phyloP scores from a whole-genome alignment of 495 filamentous ascomycete genomes.

The Aspergillus nanangensis region DNA sequence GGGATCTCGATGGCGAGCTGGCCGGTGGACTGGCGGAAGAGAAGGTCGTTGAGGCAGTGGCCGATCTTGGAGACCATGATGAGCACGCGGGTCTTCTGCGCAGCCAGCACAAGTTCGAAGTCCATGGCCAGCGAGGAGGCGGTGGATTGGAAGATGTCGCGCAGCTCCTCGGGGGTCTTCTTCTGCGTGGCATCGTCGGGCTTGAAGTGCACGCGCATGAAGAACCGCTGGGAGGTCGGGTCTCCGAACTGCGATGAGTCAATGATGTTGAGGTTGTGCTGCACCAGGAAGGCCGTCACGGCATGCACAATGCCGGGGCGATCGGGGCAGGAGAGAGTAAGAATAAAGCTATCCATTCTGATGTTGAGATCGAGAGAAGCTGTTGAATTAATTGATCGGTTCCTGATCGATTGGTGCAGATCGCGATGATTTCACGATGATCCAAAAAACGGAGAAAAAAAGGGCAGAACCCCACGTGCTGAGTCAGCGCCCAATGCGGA shows the following conservation, averaged over 20 bases:
- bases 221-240: constrained; percentile 60
- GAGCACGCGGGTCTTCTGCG: constrained; percentile 62
- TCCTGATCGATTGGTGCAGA: neutral
- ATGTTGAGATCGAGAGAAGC: constrained; percentile 29
- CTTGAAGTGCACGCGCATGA: constrained; percentile 70
- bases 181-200: constrained; percentile 35
- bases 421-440: neutral
- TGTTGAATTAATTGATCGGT: constrained; percentile 9
- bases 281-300: constrained; percentile 65
- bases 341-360: constrained; percentile 56
- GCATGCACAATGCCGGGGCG: constrained; percentile 72
- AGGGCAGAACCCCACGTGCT: constrained; percentile 1
- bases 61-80: constrained; percentile 83
- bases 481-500: constrained; percentile 6
- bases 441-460: neutral
- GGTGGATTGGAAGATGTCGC: constrained; percentile 45
- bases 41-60: constrained; percentile 75
- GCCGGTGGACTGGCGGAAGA: constrained; percentile 60
- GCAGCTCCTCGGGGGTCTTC: constrained; percentile 40
- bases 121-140: constrained; percentile 54
- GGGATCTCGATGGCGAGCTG: constrained; percentile 64
- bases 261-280: constrained; percentile 64
- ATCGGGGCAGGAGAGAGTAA: constrained; percentile 72
- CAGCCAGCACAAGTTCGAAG: constrained; percentile 57
- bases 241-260: constrained; percentile 74